These are phyloP conservation scores for Trifolium dubium DNA, from an alignment of 306 rosid species.

Conservation along the genomic window DNA sequence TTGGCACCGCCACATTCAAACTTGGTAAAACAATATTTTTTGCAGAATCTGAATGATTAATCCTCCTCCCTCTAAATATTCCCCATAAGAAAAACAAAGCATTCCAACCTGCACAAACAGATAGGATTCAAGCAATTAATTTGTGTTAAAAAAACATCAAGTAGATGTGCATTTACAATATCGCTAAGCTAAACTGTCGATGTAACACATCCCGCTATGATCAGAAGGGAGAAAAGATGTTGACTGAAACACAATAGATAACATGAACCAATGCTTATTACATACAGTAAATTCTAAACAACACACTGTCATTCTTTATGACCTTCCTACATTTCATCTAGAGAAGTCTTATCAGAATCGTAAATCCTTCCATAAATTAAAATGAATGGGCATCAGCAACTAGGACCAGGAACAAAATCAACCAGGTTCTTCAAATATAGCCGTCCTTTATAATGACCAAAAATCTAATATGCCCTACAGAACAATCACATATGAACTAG, in stretches of 20 bases:
- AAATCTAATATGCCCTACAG: constrained; percentile 5
- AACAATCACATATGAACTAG: constrained; percentile 18
- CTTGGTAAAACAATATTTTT: constrained; percentile 53
- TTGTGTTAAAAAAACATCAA: not conserved
- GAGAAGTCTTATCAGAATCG: constrained; percentile 31
- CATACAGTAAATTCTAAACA: constrained; percentile 24
- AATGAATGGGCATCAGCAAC: not conserved
- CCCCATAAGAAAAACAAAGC: constrained; percentile 92
- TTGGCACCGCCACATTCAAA: constrained; percentile 45
- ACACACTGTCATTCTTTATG: not conserved
- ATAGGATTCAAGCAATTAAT: constrained; percentile 23
- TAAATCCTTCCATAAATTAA: constrained; percentile 24
- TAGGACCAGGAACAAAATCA: constrained; percentile 26
- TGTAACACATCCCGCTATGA: constrained; percentile 14
- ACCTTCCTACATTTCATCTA: constrained; percentile 22
- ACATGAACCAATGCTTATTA: not conserved
- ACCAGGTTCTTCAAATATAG: not conserved
- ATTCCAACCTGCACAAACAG: constrained; percentile 84
- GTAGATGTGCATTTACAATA: constrained; percentile 4
- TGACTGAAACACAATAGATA: not conserved
- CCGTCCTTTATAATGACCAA: not conserved
- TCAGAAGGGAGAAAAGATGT: not conserved
- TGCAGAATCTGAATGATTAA: constrained; percentile 56
- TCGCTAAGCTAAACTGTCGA: not conserved
- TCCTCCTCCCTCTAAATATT: constrained; percentile 72